phyloP scores from a whole-genome alignment of 257 asterid genomes.

The Linaria vulgaris region DNA sequence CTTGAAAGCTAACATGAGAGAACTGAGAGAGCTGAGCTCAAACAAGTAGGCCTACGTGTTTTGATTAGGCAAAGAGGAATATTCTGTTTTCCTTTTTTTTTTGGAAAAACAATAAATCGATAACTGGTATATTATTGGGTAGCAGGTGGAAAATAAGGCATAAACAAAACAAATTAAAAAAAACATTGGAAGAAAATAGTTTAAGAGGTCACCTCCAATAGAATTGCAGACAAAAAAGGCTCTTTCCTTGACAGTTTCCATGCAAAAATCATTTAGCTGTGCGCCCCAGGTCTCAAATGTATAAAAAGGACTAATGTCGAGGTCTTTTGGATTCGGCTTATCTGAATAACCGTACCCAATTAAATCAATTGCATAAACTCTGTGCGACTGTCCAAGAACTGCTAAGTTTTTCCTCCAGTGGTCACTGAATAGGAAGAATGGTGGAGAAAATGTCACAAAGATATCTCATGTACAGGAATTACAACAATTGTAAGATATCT shows the following conservation, averaged over 20 bases:
- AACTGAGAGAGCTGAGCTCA: too few species aligned
- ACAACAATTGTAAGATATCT: background rate
- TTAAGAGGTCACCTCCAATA: conserved; percentile 71
- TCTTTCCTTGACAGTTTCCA: conserved; percentile 56
- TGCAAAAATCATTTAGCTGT: conserved; percentile 88
- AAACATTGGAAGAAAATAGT: background rate
- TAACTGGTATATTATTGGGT: background rate
- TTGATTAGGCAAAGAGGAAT: background rate
- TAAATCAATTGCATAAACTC: conserved; percentile 90
- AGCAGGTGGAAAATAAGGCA: background rate
- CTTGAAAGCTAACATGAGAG: too few species aligned
- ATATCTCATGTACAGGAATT: background rate
- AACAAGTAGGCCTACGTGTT: background rate
- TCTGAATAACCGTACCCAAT: conserved; percentile 97
- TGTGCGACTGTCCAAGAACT: conserved; percentile 74
- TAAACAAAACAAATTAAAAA: background rate
- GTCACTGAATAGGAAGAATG: conserved; percentile 52
- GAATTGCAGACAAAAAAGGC: conserved; percentile 92
- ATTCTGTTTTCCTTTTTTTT: too few species aligned
- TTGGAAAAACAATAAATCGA: background rate
- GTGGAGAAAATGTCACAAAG: background rate
- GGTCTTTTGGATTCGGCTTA: conserved; percentile 78
- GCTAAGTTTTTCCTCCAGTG: conserved; percentile 96
- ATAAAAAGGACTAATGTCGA: conserved; percentile 54
- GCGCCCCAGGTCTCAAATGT: conserved; percentile 95